Evolutionary conservation across 2,329 filamentous ascomycete species (phyloP), one percentile per base, ranked within the genome.

Genomic region (Zymoseptoria passerinii): DNA sequence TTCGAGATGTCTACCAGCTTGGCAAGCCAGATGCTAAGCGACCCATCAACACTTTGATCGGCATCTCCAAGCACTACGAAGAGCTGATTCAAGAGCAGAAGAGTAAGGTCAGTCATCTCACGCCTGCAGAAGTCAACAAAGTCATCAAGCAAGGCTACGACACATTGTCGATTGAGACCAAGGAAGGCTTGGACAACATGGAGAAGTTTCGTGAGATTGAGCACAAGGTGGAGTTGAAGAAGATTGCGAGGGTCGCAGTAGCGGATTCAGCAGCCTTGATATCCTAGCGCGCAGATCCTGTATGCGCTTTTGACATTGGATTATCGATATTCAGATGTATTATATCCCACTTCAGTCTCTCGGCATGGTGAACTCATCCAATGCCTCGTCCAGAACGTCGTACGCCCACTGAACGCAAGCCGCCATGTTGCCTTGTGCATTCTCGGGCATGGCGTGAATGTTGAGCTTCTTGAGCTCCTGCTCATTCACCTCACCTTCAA

Each of bases 121-220:
- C 89, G 59, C 91, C 88, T 44, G 80, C 84, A 53, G 89, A 96
- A 71, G 91, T 99, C 48, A 87, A 87, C 49, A 87, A 89, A 64
- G 89, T 96, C 28, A 97, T 99, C 73, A 95, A 95, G 76, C 88
- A 95, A 72, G 94, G 94, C 0, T 97, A 97, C 70, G 92, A 97
- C 73, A 96, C 92, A 40, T 75, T 99, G 67, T 92, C 88, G 63
- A 95, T 99, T 56, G 89, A 95, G 74, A 85, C 90, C 0, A 90
- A 87, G 68, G 92, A 95, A 70, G 92, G 89, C 0, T 73, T 95
- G 65, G 92, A 92, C 71, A 84, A 85, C 44, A 95, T 90, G 89
- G 89, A 90, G 64, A 83, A 81, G 70, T 97, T 89, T 72, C 53
- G 60, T 2, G 94, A 97, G 77, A 88, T 88, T 2, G 90, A 96